A percentile compares a stretch with the other conserved stretches of the same genome.
Evolutionary conservation across 2,329 filamentous ascomycete genomes (phyloP).

Genomic region (Penicillium aurantiogriseum): DNA sequence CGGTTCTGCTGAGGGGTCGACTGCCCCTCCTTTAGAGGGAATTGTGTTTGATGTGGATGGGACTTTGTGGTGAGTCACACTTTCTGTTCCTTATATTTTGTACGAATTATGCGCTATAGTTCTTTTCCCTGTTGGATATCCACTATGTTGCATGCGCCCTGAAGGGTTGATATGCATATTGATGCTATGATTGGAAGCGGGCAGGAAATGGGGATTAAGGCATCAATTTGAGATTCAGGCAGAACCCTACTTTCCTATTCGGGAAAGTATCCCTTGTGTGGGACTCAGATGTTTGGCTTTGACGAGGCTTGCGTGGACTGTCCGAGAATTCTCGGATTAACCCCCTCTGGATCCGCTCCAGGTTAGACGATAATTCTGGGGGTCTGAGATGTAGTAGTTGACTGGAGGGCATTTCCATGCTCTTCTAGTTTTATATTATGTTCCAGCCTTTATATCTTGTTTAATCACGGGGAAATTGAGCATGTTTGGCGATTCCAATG

Average conservation of each 20-base stretch:
- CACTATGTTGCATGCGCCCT: neutral
- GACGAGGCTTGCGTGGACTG: neutral
- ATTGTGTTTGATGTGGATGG: slow-evolving; percentile 93
- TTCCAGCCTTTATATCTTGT: neutral
- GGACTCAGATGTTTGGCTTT: neutral
- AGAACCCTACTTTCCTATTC: neutral
- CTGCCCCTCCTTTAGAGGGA: slow-evolving; percentile 51
- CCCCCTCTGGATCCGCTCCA: neutral
- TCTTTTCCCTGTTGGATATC: neutral
- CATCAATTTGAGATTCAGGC: neutral
- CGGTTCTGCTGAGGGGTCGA: slow-evolving; percentile 33
- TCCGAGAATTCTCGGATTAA: neutral
- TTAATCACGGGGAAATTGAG: neutral
- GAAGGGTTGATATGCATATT: neutral
- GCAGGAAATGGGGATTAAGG: neutral
- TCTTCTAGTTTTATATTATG: neutral
- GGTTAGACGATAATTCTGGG: neutral
- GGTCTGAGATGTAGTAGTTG: neutral
- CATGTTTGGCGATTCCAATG: neutral
- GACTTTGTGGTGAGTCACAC: slow-evolving; percentile 71
- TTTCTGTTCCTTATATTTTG: neutral
- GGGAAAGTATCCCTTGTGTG: neutral
- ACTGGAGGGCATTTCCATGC: neutral
- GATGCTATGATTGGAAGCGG: neutral
- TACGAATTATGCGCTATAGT: neutral